Base-by-base conservation (phyloP, 2,329 filamentous ascomycete genomes). In the Exophiala aquamarina region DNA sequence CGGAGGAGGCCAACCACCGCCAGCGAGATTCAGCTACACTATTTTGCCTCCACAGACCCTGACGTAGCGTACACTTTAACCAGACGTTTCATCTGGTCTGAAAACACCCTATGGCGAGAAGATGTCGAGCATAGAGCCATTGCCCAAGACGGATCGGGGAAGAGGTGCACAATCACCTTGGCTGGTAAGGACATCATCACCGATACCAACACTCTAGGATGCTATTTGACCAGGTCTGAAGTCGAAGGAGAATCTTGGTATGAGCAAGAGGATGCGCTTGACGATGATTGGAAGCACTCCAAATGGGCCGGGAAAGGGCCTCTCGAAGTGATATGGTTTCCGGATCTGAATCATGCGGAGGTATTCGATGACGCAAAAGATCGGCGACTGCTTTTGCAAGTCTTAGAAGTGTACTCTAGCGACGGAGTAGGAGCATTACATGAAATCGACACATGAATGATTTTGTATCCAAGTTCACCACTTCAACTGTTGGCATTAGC, bases 31-130 rank as follows among this genome's bases (percentile, higher is more conserved):
- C 78, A 84, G 61, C 69, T 89, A 11, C 84, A 79, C 72, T 89
- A 85, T 57, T 87, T 87, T 61, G 85, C 81, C 3, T 79, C 76
- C 37, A 82, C 75, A 43, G 85, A 89, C 56, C 78, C 82, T 18
- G 82, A 81, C 2, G 80, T 86, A 2, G 77, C 83, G 7, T 75
- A 84, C 44, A 81, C 79, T 8, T 68, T 89, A 1, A 78, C 76
- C 0, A 70, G 84, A 2, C 75, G 83, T 57, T 87, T 89, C 66
- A 86, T 86, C 65, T 89, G 85, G 85, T 73, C 72, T 20, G 77
- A 87, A 55, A 87, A 84, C 54, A 79, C 85, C 28, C 66, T 86
- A 4, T 89, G 85, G 84, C 81, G 79, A 56, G 81, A 87, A 38
- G 81, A 86, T 28, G 13, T 50, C 53, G 75, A 23, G 61, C 18